Evolutionary conservation across 2,329 filamentous ascomycete genomes (phyloP).

Genomic region (Mycosphaerella arachidis): DNA sequence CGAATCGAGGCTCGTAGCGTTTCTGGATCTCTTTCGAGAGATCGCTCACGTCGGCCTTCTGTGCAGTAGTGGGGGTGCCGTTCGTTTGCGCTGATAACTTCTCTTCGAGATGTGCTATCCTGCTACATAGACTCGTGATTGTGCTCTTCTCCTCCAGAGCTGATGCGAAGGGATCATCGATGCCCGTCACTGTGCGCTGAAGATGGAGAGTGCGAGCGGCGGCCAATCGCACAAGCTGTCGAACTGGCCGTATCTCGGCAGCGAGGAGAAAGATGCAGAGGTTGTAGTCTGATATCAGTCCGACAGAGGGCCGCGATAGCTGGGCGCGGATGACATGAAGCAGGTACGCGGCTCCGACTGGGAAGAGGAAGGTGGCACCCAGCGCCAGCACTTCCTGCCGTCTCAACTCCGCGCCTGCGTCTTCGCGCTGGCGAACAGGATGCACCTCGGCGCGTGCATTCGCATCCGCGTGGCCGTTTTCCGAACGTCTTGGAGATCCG

Average conservation of each 20-base stretch:
- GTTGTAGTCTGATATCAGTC: slow-evolving; percentile 87
- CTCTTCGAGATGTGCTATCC: slow-evolving; percentile 31
- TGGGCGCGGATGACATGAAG: slow-evolving; percentile 76
- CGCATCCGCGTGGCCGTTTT: slow-evolving; percentile 7
- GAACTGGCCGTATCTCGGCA: slow-evolving; percentile 76
- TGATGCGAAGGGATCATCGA: slow-evolving; percentile 22
- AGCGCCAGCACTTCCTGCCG: slow-evolving; percentile 72
- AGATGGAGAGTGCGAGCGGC: slow-evolving; percentile 75
- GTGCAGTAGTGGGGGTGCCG: slow-evolving; percentile 23
- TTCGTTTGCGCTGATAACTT: slow-evolving; percentile 26
- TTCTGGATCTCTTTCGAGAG: slow-evolving; percentile 52
- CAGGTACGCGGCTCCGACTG: slow-evolving; percentile 73
- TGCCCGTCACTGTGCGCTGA: slow-evolving; percentile 60
- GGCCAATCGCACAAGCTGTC: slow-evolving; percentile 76
- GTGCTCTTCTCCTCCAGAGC: slow-evolving; percentile 33
- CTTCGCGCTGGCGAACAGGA: slow-evolving; percentile 18
- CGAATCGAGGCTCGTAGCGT: slow-evolving; percentile 74
- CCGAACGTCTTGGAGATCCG: slow-evolving; percentile 16
- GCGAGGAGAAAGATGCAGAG: slow-evolving; percentile 84
- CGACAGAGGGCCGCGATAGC: slow-evolving; percentile 77
- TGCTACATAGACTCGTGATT: slow-evolving; percentile 23
- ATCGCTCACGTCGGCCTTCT: slow-evolving; percentile 31
- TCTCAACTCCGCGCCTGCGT: slow-evolving; percentile 61
- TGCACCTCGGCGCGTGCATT: slow-evolving; percentile 2
- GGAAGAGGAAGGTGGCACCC: slow-evolving; percentile 71